These are phyloP conservation scores for Trichoderma virens DNA, from an alignment of 495 filamentous ascomycete species.

Conservation along the genomic window DNA sequence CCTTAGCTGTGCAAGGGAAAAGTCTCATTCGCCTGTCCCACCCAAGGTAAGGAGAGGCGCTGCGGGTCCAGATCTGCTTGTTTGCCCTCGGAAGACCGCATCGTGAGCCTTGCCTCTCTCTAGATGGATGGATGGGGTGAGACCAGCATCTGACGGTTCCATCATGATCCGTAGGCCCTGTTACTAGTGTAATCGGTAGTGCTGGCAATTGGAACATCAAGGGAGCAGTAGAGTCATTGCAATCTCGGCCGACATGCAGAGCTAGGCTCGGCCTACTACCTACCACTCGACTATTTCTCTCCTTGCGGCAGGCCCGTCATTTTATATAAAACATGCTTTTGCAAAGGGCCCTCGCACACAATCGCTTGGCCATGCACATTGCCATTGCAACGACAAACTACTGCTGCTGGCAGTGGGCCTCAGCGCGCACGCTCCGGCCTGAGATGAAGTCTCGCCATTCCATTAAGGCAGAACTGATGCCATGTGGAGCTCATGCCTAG, in stretches of 20 bases:
- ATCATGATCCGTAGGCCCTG: too few relatives aligned
- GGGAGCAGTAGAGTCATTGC: background rate
- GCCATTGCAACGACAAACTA: background rate
- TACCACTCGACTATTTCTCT: background rate
- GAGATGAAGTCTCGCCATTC: background rate
- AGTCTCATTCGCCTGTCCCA: background rate
- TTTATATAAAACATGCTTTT: conserved; percentile 1
- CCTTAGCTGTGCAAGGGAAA: background rate
- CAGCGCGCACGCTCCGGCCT: background rate
- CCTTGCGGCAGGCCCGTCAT: background rate
- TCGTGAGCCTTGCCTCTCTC: background rate
- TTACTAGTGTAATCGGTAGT: too few relatives aligned
- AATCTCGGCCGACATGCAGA: background rate
- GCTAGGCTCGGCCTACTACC: background rate
- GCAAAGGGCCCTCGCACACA: background rate
- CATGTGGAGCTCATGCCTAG: too few relatives aligned
- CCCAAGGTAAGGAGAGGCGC: background rate
- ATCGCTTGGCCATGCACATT: background rate
- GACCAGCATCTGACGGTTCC: too few relatives aligned
- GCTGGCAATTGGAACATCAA: too few relatives aligned
- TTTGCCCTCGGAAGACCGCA: background rate
- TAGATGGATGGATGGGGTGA: background rate
- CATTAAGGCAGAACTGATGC: background rate
- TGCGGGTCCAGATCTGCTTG: background rate
- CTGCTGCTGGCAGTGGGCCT: background rate